Conservation (phyloP, 495 filamentous ascomycete genomes). For the Aspergillus nidulans region DNA sequence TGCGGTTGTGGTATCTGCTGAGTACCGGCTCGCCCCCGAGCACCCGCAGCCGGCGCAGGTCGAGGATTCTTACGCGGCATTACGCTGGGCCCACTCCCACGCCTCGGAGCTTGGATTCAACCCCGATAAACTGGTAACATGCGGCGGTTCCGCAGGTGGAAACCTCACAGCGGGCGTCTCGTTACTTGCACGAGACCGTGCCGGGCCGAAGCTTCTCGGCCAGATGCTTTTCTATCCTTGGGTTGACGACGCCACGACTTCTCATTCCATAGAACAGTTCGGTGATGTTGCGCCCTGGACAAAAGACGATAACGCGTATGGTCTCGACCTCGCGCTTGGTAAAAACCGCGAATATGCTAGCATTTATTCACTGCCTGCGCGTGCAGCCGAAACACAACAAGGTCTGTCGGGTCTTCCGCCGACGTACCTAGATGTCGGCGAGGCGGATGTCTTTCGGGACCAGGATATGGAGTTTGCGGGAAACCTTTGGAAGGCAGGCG, state of each 20-base stretch:
- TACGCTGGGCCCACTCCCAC: slow-evolving; percentile 38
- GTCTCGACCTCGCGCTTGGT: neutral
- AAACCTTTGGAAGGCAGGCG: slow-evolving; percentile 30
- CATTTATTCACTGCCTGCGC: slow-evolving; percentile 9
- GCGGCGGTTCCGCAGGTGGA: slow-evolving; percentile 60
- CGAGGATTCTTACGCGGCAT: slow-evolving; percentile 36
- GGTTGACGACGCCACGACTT: slow-evolving; percentile 33
- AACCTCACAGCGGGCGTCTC: slow-evolving; percentile 39
- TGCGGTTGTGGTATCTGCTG: slow-evolving; percentile 25
- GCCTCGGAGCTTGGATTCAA: slow-evolving; percentile 42
- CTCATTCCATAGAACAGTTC: slow-evolving; percentile 9
- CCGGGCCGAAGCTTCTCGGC: slow-evolving; percentile 33
- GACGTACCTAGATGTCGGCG: slow-evolving; percentile 24
- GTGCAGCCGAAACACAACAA: neutral
- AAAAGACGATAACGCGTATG: slow-evolving; percentile 16
- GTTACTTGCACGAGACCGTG: slow-evolving; percentile 42
- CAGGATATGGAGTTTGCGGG: slow-evolving; percentile 38
- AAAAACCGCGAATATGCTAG: no score
- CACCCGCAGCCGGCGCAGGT: slow-evolving; percentile 26
- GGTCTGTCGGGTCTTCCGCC: slow-evolving; percentile 16
- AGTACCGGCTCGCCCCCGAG: slow-evolving; percentile 36
- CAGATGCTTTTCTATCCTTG: slow-evolving; percentile 49
- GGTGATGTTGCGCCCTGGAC: slow-evolving; percentile 27
- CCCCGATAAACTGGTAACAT: slow-evolving; percentile 55
- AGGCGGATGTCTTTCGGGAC: slow-evolving; percentile 34